Percentiles rank a stretch among this genome's conserved stretches.
Evolutionary conservation across 148 eudicot genomes (phyloP).

Genomic region (Nyssa sinensis): DNA sequence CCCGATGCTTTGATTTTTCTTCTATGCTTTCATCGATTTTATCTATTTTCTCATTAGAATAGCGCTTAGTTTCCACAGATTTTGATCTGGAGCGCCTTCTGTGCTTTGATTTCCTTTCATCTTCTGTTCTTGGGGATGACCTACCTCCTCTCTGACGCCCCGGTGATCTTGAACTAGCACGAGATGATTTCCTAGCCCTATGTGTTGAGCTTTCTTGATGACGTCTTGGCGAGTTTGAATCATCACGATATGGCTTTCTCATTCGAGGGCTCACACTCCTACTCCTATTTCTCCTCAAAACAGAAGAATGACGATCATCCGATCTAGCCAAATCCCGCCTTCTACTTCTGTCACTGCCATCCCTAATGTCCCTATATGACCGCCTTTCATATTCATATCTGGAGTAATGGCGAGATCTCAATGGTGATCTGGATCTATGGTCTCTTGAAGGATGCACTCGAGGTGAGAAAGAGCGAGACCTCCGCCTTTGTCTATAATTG

Average conservation of each 20-base stretch:
- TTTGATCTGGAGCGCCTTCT: constrained; percentile 62
- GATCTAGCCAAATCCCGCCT: constrained; percentile 55
- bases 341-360: constrained; percentile 50
- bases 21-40: constrained; percentile 30
- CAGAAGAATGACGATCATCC: constrained; percentile 50
- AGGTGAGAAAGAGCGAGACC: constrained; percentile 79
- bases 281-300: constrained; percentile 69
- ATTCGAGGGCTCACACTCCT: constrained; percentile 69
- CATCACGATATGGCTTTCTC: constrained; percentile 61
- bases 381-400: constrained; percentile 67
- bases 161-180: constrained; percentile 61
- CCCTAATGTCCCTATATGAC: constrained; percentile 47
- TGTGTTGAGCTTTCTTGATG: constrained; percentile 49
- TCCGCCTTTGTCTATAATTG: constrained; percentile 36
- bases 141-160: constrained; percentile 44
- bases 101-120: constrained; percentile 46
- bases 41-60: constrained; percentile 23
- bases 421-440: constrained; percentile 76
- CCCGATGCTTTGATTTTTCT: constrained; percentile 36
- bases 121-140: constrained; percentile 53
- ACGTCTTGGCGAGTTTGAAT: constrained; percentile 54
- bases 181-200: constrained; percentile 33
- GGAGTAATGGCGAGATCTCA: constrained; percentile 63
- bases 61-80: constrained; percentile 45
- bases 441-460: constrained; percentile 45